Conservation (phyloP, 208 protist genomes). For the Tetramitus jugosus region DNA sequence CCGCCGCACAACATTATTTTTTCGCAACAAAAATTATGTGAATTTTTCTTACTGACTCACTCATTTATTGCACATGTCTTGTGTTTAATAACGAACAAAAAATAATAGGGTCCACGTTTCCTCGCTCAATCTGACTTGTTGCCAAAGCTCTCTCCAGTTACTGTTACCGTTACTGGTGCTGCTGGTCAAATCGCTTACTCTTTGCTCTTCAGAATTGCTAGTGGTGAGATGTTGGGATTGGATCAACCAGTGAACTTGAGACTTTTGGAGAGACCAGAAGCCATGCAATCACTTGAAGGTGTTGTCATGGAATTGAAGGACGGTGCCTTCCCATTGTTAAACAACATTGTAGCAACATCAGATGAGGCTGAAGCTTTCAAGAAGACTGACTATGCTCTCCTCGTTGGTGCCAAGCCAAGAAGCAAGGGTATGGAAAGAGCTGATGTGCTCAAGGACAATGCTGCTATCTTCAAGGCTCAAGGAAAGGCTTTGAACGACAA, state of each 20-base stretch:
- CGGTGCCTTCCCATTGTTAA: slow-evolving; percentile 76
- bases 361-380: slow-evolving; percentile 67
- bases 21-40: too few relatives aligned
- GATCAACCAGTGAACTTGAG: slow-evolving; percentile 73
- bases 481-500: slow-evolving; percentile 71
- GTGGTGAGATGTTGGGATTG: slow-evolving; percentile 73
- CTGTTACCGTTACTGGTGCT: slow-evolving; percentile 84
- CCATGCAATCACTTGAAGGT: slow-evolving; percentile 60
- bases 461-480: slow-evolving; percentile 84
- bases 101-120: too few relatives aligned
- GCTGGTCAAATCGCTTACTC: slow-evolving; percentile 90
- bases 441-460: slow-evolving; percentile 87
- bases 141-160: too few relatives aligned
- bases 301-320: slow-evolving; percentile 82
- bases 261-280: slow-evolving; percentile 73
- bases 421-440: slow-evolving; percentile 87
- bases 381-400: slow-evolving; percentile 60
- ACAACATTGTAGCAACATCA: slow-evolving; percentile 56
- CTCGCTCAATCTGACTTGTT: neutral
- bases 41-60: too few relatives aligned
- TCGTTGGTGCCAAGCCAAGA: slow-evolving; percentile 72
- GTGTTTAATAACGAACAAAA: too few relatives aligned
- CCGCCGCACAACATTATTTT: too few relatives aligned
- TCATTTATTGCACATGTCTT: too few relatives aligned
- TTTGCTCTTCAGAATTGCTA: slow-evolving; percentile 79